Evolutionary conservation across 352 stramenopile genomes (phyloP).

Genomic region (Phytophthora tentaculata): DNA sequence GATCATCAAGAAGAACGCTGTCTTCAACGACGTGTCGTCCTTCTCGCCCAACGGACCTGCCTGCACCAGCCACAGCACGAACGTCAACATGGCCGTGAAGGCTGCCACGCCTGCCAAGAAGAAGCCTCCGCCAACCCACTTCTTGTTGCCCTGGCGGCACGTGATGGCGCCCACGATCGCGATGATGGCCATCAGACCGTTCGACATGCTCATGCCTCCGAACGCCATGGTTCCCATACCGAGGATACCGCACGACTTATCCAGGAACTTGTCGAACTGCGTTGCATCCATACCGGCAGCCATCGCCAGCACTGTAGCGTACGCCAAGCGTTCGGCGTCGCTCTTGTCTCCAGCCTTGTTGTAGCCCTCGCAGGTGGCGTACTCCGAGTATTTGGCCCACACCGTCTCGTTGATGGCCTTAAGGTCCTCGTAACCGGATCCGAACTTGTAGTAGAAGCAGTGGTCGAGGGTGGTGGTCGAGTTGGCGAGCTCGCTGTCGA

Average conservation of each 20-base stretch:
- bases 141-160: slow-evolving; percentile 37
- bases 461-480: slow-evolving; percentile 48
- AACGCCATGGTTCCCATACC: slow-evolving; percentile 55
- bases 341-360: slow-evolving; percentile 36
- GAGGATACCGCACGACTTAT: slow-evolving; percentile 54
- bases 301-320: slow-evolving; percentile 41
- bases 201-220: slow-evolving; percentile 43
- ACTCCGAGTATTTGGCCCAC: slow-evolving; percentile 50
- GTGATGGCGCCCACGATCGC: slow-evolving; percentile 60
- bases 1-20: slow-evolving; percentile 69
- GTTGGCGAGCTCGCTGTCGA: slow-evolving; percentile 56
- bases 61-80: slow-evolving; percentile 58
- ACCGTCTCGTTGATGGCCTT: slow-evolving; percentile 36
- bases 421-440: slow-evolving; percentile 49
- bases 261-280: slow-evolving; percentile 64
- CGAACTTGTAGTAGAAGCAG: slow-evolving; percentile 73
- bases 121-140: slow-evolving; percentile 25
- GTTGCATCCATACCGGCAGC: slow-evolving; percentile 48
- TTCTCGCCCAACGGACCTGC: slow-evolving; percentile 53
- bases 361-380: slow-evolving; percentile 59
- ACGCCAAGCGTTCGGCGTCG: slow-evolving; percentile 34
- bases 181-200: slow-evolving; percentile 53
- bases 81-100: slow-evolving; percentile 26
- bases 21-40: slow-evolving; percentile 58
- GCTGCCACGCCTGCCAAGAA: slow-evolving; percentile 23